Conservation (phyloP, 495 filamentous ascomycete species). For the Talaromyces adpressus region DNA sequence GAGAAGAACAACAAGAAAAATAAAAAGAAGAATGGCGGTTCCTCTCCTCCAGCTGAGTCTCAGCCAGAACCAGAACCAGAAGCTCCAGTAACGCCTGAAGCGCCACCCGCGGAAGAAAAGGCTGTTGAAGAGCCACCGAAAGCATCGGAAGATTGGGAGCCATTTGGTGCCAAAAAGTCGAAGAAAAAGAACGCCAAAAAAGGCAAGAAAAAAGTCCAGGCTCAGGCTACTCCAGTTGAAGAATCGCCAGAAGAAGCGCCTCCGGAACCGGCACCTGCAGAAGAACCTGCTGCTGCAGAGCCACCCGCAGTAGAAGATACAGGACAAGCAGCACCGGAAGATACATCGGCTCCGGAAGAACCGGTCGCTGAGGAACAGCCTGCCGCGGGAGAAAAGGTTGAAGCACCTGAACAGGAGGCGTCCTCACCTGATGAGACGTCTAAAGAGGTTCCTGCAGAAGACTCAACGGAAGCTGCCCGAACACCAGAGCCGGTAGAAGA, state of each 20-base stretch:
- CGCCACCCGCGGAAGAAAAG: neutral
- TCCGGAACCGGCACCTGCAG: neutral
- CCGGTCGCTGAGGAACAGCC: conserved; percentile 8
- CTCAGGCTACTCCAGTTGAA: conserved; percentile 1
- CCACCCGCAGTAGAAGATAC: neutral
- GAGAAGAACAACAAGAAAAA: conserved; percentile 4
- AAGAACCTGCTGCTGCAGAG: conserved; percentile 2
- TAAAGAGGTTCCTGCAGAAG: conserved; percentile 10
- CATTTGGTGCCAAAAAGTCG: conserved; percentile 10
- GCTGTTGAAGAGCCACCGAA: conserved; percentile 7
- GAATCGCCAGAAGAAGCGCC: conserved; percentile 8
- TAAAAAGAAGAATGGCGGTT: neutral
- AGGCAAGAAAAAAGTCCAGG: conserved; percentile 8
- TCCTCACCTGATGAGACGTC: conserved; percentile 9
- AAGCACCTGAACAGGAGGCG: conserved; percentile 4
- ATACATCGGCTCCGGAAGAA: conserved; percentile 10
- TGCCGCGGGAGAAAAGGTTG: neutral
- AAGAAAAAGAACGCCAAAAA: conserved; percentile 8
- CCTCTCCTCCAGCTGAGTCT: neutral
- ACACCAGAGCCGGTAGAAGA: conserved; percentile 7
- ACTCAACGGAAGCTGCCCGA: neutral
- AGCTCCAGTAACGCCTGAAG: conserved; percentile 3
- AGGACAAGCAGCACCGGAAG: neutral
- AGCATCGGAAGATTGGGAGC: neutral
- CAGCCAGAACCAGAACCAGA: conserved; percentile 2